A percentile compares a stretch with the other conserved stretches of the same genome.
Conservation (phyloP, 176 grass and related monocot genomes). For the Triticum aestivum region DNA sequence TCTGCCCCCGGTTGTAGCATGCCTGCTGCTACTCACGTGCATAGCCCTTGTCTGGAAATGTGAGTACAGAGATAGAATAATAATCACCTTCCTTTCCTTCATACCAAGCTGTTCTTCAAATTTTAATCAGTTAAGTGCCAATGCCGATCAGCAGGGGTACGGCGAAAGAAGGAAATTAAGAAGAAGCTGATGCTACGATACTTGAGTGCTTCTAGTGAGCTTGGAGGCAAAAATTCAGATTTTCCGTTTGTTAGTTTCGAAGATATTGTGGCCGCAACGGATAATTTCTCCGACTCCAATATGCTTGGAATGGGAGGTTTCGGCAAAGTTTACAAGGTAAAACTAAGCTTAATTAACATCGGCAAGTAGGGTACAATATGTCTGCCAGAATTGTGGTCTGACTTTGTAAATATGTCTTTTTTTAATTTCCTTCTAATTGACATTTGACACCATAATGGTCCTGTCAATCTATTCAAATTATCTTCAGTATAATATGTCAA, state of each 20-base stretch:
- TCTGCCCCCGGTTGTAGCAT: not conserved
- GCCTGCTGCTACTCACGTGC: not conserved
- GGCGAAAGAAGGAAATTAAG: not conserved
- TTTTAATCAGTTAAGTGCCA: not conserved
- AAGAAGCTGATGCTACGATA: not conserved
- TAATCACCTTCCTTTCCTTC: not conserved
- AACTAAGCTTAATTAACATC: not conserved
- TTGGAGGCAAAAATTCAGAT: not conserved
- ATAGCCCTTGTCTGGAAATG: not conserved
- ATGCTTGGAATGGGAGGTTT: conserved; percentile 55
- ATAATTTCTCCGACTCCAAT: conserved; percentile 43
- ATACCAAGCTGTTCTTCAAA: not conserved
- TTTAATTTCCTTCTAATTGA: not conserved
- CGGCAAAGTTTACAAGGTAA: conserved; percentile 56
- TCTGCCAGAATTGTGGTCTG: not conserved
- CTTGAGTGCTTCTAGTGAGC: not conserved
- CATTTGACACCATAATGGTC: not conserved
- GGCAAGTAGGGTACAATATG: not conserved
- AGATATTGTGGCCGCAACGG: conserved; percentile 26
- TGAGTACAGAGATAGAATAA: not conserved
- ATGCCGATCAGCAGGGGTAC: not conserved
- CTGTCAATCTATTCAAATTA: not conserved
- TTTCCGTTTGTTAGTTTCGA: conserved; percentile 30
- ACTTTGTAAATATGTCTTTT: not conserved
- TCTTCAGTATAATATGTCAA: not conserved